Percentiles rank a stretch among this genome's conserved stretches.
phyloP scores from a whole-genome alignment of 2,329 filamentous ascomycete genomes.

The Sphaerulina populicola region DNA sequence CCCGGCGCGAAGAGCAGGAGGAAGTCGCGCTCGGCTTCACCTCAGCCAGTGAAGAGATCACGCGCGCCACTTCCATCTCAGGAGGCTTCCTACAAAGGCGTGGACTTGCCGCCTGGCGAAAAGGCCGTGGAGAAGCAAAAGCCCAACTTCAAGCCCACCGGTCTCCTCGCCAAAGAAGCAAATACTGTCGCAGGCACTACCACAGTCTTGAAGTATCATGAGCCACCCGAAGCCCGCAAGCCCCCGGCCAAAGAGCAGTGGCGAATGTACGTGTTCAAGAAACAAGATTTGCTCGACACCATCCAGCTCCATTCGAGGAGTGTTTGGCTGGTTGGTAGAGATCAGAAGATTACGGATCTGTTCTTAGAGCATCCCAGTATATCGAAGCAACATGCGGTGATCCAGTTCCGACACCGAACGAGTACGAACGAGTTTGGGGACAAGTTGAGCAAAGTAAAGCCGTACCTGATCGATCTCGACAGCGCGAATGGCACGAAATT shows the following conservation, averaged over 20 bases:
- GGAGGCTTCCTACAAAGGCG: conserved; percentile 37
- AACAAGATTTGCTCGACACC: conserved; percentile 67
- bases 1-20: conserved; percentile 30
- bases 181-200: conserved; percentile 70
- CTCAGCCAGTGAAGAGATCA: conserved; percentile 37
- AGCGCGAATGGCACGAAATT: conserved; percentile 83
- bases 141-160: conserved; percentile 75
- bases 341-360: conserved; percentile 71
- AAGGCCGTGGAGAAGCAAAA: conserved; percentile 60
- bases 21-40: conserved; percentile 33
- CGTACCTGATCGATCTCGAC: conserved; percentile 88
- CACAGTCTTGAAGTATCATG: conserved; percentile 88
- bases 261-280: conserved; percentile 89
- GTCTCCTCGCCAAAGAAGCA: conserved; percentile 75
- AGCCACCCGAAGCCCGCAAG: conserved; percentile 86
- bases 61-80: conserved; percentile 41
- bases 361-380: conserved; percentile 81
- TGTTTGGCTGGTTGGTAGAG: conserved; percentile 85
- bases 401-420: conserved; percentile 83
- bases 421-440: conserved; percentile 83
- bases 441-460: conserved; percentile 59
- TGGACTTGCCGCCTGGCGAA: conserved; percentile 26
- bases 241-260: conserved; percentile 69
- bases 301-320: conserved; percentile 66
- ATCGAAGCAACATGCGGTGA: conserved; percentile 89